phyloP scores from a whole-genome alignment of 2,329 filamentous ascomycete genomes.

The Coleophoma eucalyptorum region DNA sequence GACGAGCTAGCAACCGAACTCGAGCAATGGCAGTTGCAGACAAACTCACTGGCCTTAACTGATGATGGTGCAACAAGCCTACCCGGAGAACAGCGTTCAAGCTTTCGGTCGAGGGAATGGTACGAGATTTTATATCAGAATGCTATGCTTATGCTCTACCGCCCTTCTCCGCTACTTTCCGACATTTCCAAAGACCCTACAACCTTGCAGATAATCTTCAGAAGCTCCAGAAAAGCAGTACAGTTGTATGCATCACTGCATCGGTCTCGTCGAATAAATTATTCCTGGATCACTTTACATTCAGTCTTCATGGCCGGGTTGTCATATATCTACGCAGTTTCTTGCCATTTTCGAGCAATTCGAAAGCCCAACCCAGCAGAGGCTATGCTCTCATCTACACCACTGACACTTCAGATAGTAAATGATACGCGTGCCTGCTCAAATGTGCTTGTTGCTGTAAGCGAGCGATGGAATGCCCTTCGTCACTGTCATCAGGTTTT shows the following conservation, averaged over 20 bases:
- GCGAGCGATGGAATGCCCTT: conserved; percentile 36
- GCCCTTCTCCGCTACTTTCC: conserved; percentile 32
- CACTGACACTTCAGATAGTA: conserved; percentile 37
- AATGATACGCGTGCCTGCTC: conserved; percentile 39
- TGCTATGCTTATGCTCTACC: conserved; percentile 36
- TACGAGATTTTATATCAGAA: conserved; percentile 39
- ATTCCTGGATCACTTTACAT: conserved; percentile 45
- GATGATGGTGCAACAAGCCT: conserved; percentile 3
- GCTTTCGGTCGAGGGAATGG: conserved; percentile 36
- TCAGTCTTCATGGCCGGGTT: conserved; percentile 42
- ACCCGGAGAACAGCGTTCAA: conserved; percentile 26
- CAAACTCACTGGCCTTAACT: conserved; percentile 22
- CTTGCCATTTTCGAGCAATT: conserved; percentile 33
- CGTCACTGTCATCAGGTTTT: conserved; percentile 38
- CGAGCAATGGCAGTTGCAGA: conserved; percentile 26
- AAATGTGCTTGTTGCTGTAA: conserved; percentile 39
- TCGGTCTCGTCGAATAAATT: conserved; percentile 41
- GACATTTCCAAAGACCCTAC: conserved; percentile 20
- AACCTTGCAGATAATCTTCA: conserved; percentile 33
- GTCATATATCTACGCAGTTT: conserved; percentile 38
- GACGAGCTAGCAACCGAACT: conserved; percentile 26
- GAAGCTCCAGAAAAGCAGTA: conserved; percentile 34
- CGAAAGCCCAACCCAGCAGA: conserved; percentile 10
- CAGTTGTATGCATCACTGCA: conserved; percentile 39
- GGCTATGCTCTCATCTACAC: conserved; percentile 26